A percentile compares a stretch with the other conserved stretches of the same genome.
Conservation (phyloP, 1,284 basidiomycete genomes). For the Dichomitus squalens region DNA sequence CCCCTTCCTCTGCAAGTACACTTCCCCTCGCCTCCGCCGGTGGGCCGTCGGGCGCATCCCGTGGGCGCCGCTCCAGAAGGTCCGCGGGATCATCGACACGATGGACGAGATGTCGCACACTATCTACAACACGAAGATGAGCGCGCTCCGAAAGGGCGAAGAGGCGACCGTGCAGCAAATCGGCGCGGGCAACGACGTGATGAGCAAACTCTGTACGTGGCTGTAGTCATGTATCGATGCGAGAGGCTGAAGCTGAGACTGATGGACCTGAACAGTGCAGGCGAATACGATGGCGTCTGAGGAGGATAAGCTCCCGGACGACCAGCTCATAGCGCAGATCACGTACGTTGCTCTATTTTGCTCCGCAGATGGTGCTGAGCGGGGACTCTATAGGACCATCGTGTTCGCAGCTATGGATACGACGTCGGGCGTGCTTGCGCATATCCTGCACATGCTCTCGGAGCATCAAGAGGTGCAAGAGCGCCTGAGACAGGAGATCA, state of each 20-base stretch:
- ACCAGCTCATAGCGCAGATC: slow-evolving; percentile 1
- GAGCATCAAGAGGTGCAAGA: slow-evolving; percentile 23
- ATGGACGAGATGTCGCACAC: slow-evolving; percentile 16
- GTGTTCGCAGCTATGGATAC: slow-evolving; percentile 28
- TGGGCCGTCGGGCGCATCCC: slow-evolving; percentile 14
- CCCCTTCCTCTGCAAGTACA: slow-evolving; percentile 4
- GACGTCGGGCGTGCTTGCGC: slow-evolving; percentile 21
- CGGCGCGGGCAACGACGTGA: slow-evolving; percentile 34
- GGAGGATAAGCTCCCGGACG: background rate
- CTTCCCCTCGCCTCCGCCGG: slow-evolving; percentile 10
- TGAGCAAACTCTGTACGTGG: slow-evolving; percentile 32
- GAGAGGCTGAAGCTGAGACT: too few species aligned
- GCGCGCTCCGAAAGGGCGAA: slow-evolving; percentile 22
- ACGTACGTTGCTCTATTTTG: background rate
- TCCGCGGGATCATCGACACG: slow-evolving; percentile 19
- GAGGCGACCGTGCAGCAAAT: slow-evolving; percentile 25
- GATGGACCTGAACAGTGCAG: too few species aligned
- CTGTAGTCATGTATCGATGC: too few species aligned
- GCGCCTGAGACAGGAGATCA: slow-evolving; percentile 22
- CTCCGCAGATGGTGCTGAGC: background rate
- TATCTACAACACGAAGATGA: slow-evolving; percentile 27
- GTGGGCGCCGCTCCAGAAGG: slow-evolving; percentile 2
- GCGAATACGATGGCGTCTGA: background rate
- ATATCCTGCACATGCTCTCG: slow-evolving; percentile 23
- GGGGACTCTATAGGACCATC: slow-evolving; percentile 13